These are phyloP conservation scores for Cephalotrichum gorgonifer DNA, from an alignment of 2,329 filamentous ascomycete genomes.

Conservation along the genomic window DNA sequence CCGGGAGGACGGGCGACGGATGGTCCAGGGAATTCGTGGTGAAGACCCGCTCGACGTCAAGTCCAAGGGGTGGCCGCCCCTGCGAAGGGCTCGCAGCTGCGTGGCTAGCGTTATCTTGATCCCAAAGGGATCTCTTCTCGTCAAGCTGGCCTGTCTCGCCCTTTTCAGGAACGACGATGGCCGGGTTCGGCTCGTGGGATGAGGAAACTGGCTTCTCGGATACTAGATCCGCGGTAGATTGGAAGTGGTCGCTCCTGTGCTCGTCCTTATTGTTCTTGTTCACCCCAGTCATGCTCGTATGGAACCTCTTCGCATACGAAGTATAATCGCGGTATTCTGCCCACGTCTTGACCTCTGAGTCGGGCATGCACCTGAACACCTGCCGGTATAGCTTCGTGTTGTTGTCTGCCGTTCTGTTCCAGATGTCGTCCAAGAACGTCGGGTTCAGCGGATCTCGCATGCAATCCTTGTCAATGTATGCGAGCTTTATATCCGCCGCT, in stretches of 20 bases:
- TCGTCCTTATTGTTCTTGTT: constrained; percentile 20
- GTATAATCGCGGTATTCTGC: constrained; percentile 81
- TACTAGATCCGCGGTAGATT: constrained; percentile 17
- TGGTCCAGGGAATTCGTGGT: constrained; percentile 19
- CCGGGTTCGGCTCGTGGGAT: constrained; percentile 18
- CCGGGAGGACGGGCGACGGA: constrained; percentile 29
- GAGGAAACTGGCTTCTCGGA: constrained; percentile 12
- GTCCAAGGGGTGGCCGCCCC: neutral
- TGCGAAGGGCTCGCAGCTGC: neutral
- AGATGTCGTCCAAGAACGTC: constrained; percentile 76
- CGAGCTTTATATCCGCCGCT: constrained; percentile 59
- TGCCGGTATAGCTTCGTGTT: constrained; percentile 91
- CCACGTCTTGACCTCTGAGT: constrained; percentile 90
- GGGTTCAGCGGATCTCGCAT: constrained; percentile 85
- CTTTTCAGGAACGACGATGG: constrained; percentile 20
- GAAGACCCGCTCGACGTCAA: constrained; percentile 15
- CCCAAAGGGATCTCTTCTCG: constrained; percentile 28
- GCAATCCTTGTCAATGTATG: constrained; percentile 75
- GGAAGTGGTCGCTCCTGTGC: neutral
- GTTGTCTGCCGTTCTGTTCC: constrained; percentile 80
- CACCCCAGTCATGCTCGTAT: constrained; percentile 52
- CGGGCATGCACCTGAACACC: constrained; percentile 94
- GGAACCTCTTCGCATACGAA: constrained; percentile 69
- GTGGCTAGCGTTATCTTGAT: constrained; percentile 1
- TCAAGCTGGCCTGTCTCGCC: constrained; percentile 14